Conservation (phyloP, 139 green algal genomes). For the Coelastrella sp. region DNA sequence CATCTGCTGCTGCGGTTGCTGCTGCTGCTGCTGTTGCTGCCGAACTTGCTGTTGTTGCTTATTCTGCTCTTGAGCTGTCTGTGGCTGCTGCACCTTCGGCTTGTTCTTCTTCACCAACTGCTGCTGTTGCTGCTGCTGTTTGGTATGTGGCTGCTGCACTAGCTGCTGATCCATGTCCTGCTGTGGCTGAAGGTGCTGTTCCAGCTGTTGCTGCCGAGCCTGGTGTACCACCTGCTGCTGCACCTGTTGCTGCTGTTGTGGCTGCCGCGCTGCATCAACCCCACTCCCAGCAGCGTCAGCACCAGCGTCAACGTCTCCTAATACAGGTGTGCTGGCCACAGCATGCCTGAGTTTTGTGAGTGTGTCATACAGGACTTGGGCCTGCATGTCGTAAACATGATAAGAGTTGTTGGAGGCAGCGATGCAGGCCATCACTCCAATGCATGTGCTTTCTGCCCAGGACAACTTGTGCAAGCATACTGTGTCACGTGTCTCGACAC, state of each 20-base stretch:
- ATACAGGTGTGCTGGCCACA: background rate
- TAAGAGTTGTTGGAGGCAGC: too few species aligned
- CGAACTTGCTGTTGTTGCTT: background rate
- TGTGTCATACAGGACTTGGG: background rate
- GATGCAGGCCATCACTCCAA: too few species aligned
- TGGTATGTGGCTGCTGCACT: background rate
- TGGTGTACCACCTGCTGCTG: background rate
- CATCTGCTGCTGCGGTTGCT: background rate
- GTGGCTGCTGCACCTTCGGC: background rate
- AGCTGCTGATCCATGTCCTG: background rate
- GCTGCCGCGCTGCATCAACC: background rate
- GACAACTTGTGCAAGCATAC: background rate
- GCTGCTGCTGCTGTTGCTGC: background rate
- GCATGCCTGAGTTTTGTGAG: background rate
- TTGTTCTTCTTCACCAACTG: background rate
- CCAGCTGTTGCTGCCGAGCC: background rate
- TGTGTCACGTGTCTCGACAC: too few species aligned
- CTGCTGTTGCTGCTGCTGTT: background rate
- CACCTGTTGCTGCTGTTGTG: background rate
- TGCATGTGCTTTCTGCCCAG: too few species aligned
- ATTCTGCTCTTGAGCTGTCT: background rate
- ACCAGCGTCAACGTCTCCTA: background rate
- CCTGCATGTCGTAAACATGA: background rate
- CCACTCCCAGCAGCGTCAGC: background rate
- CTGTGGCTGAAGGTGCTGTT: background rate